These are phyloP conservation scores for Syzygium aqueum DNA, from an alignment of 345 rosid species.

Conservation along the genomic window DNA sequence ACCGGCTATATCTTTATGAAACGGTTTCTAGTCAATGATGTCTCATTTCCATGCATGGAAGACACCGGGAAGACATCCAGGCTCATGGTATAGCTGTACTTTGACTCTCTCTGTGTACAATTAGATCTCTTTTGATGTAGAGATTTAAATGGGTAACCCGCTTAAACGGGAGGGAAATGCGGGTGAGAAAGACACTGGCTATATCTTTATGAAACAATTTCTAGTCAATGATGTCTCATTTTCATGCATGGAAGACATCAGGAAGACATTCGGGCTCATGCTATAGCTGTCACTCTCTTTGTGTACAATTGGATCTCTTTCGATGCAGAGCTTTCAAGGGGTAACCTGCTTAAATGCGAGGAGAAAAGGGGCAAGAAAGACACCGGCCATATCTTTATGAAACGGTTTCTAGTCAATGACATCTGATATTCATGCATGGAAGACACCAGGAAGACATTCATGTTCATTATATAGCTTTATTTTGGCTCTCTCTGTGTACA, in stretches of 20 bases:
- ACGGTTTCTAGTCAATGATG: not conserved
- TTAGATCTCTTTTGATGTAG: not conserved
- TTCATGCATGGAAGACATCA: not conserved
- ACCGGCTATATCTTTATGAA: fast-evolving
- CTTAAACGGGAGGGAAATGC: fast-evolving
- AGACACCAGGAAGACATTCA: not conserved
- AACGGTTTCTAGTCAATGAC: not conserved
- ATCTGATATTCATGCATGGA: not conserved
- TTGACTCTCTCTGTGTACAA: not conserved
- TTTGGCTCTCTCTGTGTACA: not conserved
- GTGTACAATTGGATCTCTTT: not conserved
- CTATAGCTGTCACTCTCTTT: not conserved
- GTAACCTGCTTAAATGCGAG: not conserved
- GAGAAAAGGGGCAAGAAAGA: not conserved
- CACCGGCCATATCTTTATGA: not conserved
- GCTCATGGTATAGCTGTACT: not conserved
- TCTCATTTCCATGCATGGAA: not conserved
- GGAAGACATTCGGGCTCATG: not conserved
- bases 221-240: not conserved
- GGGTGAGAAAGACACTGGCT: not conserved
- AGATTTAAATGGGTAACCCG: not conserved
- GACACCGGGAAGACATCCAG: not conserved
- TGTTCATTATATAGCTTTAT: not conserved
- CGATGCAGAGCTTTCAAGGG: not conserved
- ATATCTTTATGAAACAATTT: not conserved